Evolutionary conservation across 192 early-diverging fungal genomes (phyloP).

Genomic region (Coemansia biformis): DNA sequence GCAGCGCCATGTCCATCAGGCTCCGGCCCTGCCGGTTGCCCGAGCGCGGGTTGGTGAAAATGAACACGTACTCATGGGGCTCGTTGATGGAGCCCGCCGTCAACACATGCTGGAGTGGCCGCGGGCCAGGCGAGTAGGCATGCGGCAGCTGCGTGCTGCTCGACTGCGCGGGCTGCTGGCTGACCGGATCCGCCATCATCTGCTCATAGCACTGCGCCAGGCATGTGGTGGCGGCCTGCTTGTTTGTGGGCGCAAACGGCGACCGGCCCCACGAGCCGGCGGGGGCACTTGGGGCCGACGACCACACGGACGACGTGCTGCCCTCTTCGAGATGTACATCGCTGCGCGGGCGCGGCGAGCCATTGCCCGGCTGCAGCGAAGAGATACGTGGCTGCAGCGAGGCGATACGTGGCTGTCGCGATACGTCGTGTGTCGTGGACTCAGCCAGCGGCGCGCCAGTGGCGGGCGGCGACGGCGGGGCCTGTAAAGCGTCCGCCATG

Average conservation of each 20-base stretch:
- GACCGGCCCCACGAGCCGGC: constrained; percentile 10
- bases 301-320: not conserved
- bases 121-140: constrained; percentile 5
- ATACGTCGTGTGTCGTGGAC: too few relatives aligned
- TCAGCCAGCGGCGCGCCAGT: too few relatives aligned
- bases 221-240: constrained; percentile 26
- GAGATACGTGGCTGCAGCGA: too few relatives aligned
- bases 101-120: constrained; percentile 14
- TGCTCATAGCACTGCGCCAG: constrained; percentile 45
- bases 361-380: too few relatives aligned
- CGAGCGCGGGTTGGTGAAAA: constrained; percentile 70
- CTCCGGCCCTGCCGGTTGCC: constrained; percentile 64
- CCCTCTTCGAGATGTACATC: too few relatives aligned
- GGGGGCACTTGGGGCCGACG: too few relatives aligned
- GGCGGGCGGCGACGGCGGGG: too few relatives aligned
- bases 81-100: constrained; percentile 21
- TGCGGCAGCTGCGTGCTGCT: too few relatives aligned
- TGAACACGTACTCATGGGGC: constrained; percentile 62
- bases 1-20: constrained; percentile 56
- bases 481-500: too few relatives aligned
- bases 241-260: constrained; percentile 30
- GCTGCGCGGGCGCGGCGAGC: too few relatives aligned
- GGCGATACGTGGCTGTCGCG: too few relatives aligned
- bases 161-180: too few relatives aligned
- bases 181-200: constrained; percentile 29